These are phyloP conservation scores for Biscogniauxia mediterranea DNA, from an alignment of 2,329 filamentous ascomycete species.

Conservation along the genomic window DNA sequence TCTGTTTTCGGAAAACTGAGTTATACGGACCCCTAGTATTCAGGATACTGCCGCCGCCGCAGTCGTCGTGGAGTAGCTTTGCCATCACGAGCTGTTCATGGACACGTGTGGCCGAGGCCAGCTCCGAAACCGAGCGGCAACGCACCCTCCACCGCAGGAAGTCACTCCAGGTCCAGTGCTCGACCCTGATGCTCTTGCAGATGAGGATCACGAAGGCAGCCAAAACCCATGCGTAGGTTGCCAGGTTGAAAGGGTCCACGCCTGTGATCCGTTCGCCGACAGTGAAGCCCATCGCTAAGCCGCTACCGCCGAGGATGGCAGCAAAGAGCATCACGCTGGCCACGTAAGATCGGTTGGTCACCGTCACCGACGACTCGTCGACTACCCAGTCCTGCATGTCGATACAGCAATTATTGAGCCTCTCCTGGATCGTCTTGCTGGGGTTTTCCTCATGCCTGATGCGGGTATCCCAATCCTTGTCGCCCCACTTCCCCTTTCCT, in stretches of 20 bases:
- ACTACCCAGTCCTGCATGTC: slow-evolving; percentile 3
- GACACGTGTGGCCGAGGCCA: slow-evolving; percentile 19
- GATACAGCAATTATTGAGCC: neutral
- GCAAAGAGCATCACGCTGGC: neutral
- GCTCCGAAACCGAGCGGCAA: slow-evolving; percentile 24
- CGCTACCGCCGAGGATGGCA: slow-evolving; percentile 13
- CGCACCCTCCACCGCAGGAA: slow-evolving; percentile 21
- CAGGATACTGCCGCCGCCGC: slow-evolving; percentile 15
- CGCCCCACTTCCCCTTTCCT: neutral
- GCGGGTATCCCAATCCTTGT: neutral
- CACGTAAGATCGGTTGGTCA: neutral
- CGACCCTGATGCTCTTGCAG: slow-evolving; percentile 22
- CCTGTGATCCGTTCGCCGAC: slow-evolving; percentile 20
- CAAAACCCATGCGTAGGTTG: slow-evolving; percentile 27
- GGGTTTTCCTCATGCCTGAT: neutral
- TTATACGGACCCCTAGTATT: slow-evolving; percentile 24
- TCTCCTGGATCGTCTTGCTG: neutral
- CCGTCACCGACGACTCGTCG: neutral
- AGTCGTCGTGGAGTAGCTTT: slow-evolving; percentile 17
- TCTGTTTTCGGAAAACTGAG: slow-evolving; percentile 11
- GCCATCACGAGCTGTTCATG: slow-evolving; percentile 23
- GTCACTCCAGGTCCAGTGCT: slow-evolving; percentile 29
- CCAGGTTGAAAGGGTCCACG: slow-evolving; percentile 30
- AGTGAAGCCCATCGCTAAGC: slow-evolving; percentile 16
- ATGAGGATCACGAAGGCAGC: slow-evolving; percentile 26